Conservation (phyloP, 1,139 yeast genomes). For the Suhomyces bolitotheri region DNA sequence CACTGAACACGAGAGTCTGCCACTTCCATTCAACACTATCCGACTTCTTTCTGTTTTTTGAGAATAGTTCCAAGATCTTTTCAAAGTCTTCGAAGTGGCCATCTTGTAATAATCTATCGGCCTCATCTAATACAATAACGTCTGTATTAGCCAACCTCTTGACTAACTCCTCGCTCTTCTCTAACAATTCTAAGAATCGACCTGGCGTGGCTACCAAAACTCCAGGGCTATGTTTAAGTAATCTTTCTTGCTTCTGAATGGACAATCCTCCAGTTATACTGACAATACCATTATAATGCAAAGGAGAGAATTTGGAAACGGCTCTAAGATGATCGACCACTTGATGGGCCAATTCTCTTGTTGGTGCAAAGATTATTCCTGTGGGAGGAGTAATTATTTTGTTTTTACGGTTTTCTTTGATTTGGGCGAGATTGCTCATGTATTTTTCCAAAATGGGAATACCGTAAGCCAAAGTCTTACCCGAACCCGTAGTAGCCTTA, state of each 20-base stretch:
- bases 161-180: constrained; percentile 56
- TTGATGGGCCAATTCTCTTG: constrained; percentile 95
- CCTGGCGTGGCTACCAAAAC: constrained; percentile 96
- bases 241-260: constrained; percentile 86
- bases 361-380: constrained; percentile 88
- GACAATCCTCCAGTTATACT: constrained; percentile 93
- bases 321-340: constrained; percentile 76
- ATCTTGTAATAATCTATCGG: constrained; percentile 93
- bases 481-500: constrained; percentile 97
- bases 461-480: constrained; percentile 95
- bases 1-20: constrained; percentile 93
- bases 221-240: constrained; percentile 72
- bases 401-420: constrained; percentile 25
- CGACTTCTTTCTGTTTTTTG: constrained; percentile 35
- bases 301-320: constrained; percentile 61
- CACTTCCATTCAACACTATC: constrained; percentile 49
- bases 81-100: constrained; percentile 96
- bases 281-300: constrained; percentile 60
- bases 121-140: constrained; percentile 86
- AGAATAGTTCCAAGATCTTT: constrained; percentile 67
- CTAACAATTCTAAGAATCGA: constrained; percentile 78
- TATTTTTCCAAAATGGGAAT: constrained; percentile 84
- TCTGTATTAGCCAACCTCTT: constrained; percentile 63
- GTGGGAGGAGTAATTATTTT: constrained; percentile 50
- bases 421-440: constrained; percentile 28